These are phyloP conservation scores for Termitomyces sp. DNA, from an alignment of 1,284 basidiomycete species.

Conservation along the genomic window DNA sequence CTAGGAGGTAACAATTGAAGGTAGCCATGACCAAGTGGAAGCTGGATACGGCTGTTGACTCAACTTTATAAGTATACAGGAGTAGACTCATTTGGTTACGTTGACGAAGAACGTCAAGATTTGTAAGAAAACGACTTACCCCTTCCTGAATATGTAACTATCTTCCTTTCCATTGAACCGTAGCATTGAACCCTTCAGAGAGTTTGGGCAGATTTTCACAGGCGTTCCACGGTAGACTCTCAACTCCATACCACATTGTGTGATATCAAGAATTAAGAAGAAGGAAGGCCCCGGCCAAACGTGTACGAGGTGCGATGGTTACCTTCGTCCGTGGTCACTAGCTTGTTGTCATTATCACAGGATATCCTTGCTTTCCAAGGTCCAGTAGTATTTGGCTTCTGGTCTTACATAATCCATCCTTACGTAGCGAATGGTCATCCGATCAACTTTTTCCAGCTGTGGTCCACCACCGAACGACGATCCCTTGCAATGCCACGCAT, in stretches of 20 bases:
- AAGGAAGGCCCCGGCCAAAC: not conserved
- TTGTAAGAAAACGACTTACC: not conserved
- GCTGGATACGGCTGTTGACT: not conserved
- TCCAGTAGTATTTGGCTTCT: too few relatives aligned
- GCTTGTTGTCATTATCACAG: too few relatives aligned
- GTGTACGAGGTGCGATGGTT: not conserved
- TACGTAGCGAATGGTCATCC: not conserved
- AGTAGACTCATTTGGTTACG: not conserved
- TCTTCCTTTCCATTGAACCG: not conserved
- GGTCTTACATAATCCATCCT: not conserved
- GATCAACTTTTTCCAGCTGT: not conserved
- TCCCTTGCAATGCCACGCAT: slow-evolving; percentile 61
- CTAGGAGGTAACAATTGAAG: not conserved
- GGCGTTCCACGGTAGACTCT: too few relatives aligned
- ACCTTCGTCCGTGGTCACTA: too few relatives aligned
- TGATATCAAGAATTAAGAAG: not conserved
- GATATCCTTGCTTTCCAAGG: too few relatives aligned
- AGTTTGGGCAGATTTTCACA: slow-evolving; percentile 1
- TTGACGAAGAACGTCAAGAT: not conserved
- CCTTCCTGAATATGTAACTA: not conserved
- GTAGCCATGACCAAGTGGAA: not conserved
- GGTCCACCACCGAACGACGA: not conserved
- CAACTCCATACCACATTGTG: not conserved
- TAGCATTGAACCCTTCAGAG: not conserved
- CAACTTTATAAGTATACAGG: not conserved